Evolutionary conservation across 108 stramenopile genomes (phyloP).

Genomic region (Asterionellopsis glacialis): DNA sequence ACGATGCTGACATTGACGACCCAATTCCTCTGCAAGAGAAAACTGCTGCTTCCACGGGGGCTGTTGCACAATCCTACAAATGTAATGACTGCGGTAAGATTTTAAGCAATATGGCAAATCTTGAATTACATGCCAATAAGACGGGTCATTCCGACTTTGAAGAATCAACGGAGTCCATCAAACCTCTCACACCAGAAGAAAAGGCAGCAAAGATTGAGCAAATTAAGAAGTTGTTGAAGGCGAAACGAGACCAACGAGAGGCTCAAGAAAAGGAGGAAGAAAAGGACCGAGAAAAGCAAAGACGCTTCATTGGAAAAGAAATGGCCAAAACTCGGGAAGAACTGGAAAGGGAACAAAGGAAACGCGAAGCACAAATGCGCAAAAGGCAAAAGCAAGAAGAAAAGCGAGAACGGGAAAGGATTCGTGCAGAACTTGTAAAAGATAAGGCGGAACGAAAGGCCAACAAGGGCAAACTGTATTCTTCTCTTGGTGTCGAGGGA

Average conservation of each 20-base stretch:
- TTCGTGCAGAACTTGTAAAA: conserved; percentile 87
- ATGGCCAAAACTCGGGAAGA: conserved; percentile 81
- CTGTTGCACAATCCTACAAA: conserved; percentile 74
- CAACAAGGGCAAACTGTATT: conserved; percentile 82
- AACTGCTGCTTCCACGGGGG: conserved; percentile 3
- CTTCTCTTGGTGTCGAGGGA: conserved; percentile 86
- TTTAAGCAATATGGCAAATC: conserved; percentile 77
- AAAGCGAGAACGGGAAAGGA: conserved; percentile 76
- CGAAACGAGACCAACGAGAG: conserved; percentile 80
- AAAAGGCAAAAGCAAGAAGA: conserved; percentile 76
- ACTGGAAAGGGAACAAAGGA: conserved; percentile 81
- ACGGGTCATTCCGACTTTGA: conserved; percentile 89
- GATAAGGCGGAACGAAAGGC: conserved; percentile 86
- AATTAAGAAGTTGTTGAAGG: conserved; percentile 82
- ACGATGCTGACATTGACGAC: conserved; percentile 88
- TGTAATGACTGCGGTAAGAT: conserved; percentile 86
- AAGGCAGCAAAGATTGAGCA: conserved; percentile 84
- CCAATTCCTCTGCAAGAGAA: conserved; percentile 60
- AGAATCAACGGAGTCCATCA: conserved; percentile 73
- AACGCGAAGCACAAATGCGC: conserved; percentile 54
- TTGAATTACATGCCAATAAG: conserved; percentile 88
- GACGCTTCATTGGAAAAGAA: conserved; percentile 78
- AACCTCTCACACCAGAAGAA: conserved; percentile 85
- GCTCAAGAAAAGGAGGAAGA: conserved; percentile 83
- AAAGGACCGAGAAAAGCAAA: conserved; percentile 79